Conservation (phyloP, 2,329 filamentous ascomycete species). For the Chrysosporium queenslandicum region DNA sequence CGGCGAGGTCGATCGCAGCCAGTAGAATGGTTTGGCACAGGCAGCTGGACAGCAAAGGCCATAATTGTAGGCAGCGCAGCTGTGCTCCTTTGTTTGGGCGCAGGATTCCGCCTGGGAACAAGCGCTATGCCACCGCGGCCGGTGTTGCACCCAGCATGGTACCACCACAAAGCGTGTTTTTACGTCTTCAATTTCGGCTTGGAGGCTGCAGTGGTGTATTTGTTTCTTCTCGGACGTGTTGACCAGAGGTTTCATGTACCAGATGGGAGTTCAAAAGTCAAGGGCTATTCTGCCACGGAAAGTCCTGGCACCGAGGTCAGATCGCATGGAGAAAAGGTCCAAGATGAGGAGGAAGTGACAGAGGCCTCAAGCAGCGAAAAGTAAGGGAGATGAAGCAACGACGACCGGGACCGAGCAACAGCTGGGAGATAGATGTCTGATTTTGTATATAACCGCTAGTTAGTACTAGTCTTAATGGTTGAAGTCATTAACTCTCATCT, state of each 20-base stretch:
- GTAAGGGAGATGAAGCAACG: background rate
- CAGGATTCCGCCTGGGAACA: conserved; percentile 56
- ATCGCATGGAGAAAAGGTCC: background rate
- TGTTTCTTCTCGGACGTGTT: conserved; percentile 58
- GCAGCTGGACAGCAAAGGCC: conserved; percentile 58
- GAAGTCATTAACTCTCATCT: too few relatives aligned
- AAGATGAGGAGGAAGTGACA: background rate
- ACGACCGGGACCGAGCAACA: too few relatives aligned
- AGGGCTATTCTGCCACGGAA: conserved; percentile 9
- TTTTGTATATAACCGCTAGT: too few relatives aligned
- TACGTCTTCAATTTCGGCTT: conserved; percentile 70
- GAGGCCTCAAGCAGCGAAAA: background rate
- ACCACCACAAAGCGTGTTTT: conserved; percentile 60
- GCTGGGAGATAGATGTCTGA: too few relatives aligned
- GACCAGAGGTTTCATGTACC: conserved; percentile 68
- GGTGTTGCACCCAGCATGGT: conserved; percentile 52
- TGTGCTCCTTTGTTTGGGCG: conserved; percentile 55
- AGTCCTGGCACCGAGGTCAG: background rate
- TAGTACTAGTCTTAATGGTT: too few relatives aligned
- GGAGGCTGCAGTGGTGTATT: conserved; percentile 59
- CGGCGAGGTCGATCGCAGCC: conserved; percentile 25
- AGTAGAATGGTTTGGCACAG: conserved; percentile 56
- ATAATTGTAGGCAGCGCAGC: conserved; percentile 51
- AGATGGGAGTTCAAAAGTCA: conserved; percentile 45
- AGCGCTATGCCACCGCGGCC: conserved; percentile 45